phyloP scores from a whole-genome alignment of 2,329 filamentous ascomycete species.

The Hansfordia pulvinata region DNA sequence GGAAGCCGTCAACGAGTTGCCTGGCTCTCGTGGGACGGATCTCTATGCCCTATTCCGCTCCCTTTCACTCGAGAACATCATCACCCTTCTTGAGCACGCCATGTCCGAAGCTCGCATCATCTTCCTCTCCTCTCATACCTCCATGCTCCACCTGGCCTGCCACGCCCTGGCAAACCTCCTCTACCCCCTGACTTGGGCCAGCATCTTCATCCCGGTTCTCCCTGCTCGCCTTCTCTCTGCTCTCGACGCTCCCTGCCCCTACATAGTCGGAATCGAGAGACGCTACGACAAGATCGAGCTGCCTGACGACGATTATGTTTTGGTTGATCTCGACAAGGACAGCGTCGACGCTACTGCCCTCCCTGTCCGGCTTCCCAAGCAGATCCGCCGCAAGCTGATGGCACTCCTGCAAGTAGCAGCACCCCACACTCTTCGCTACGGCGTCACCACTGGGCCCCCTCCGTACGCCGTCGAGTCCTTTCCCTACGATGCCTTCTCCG shows the following conservation, averaged over 20 bases:
- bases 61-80: constrained; percentile 81
- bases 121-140: constrained; percentile 85
- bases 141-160: constrained; percentile 89
- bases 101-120: constrained; percentile 92
- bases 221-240: constrained; percentile 80
- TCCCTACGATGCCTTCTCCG: constrained; percentile 79
- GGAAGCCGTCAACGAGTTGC: constrained; percentile 85
- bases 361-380: constrained; percentile 69
- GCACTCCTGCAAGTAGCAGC: constrained; percentile 82
- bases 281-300: constrained; percentile 77
- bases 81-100: constrained; percentile 86
- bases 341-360: constrained; percentile 72
- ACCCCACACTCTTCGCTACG: constrained; percentile 76
- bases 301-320: constrained; percentile 88
- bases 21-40: constrained; percentile 81
- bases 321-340: constrained; percentile 88
- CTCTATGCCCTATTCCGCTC: constrained; percentile 86
- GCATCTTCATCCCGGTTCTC: constrained; percentile 85
- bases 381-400: constrained; percentile 79
- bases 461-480: constrained; percentile 89
- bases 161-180: constrained; percentile 75
- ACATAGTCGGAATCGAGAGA: constrained; percentile 91
- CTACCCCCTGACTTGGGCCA: constrained; percentile 86
- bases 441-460: constrained; percentile 77
- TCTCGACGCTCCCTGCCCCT: constrained; percentile 88